phyloP scores from a whole-genome alignment of 2,329 filamentous ascomycete genomes.

The Colletotrichum limetticola region DNA sequence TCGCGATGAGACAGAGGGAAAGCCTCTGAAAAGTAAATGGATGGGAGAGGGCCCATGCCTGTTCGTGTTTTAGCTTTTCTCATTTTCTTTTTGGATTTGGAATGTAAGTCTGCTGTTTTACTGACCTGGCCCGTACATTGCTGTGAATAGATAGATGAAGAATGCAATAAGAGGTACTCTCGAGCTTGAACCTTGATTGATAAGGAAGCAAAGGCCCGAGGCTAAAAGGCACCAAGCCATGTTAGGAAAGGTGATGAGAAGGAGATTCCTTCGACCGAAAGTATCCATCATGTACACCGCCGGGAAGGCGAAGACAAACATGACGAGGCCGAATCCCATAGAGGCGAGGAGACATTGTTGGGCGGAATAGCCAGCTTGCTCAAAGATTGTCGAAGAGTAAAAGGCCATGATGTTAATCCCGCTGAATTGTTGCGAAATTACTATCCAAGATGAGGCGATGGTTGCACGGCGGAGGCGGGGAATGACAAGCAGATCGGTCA shows the following conservation, averaged over 20 bases:
- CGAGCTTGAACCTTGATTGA: conserved; percentile 50
- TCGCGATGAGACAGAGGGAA: conserved; percentile 66
- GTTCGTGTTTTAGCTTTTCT: background rate
- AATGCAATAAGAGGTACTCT: conserved; percentile 62
- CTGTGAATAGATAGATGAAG: conserved; percentile 67
- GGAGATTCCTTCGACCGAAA: conserved; percentile 63
- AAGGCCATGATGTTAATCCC: conserved; percentile 59
- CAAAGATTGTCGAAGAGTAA: conserved; percentile 61
- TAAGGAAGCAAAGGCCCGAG: conserved; percentile 61
- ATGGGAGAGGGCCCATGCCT: conserved; percentile 46
- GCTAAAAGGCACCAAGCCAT: conserved; percentile 54
- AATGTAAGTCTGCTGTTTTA: background rate
- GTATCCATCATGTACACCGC: conserved; percentile 70
- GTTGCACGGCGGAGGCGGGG: conserved; percentile 58
- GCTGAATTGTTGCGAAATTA: conserved; percentile 46
- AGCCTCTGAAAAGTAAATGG: conserved; percentile 63
- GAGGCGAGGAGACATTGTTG: conserved; percentile 61
- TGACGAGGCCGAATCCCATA: conserved; percentile 68
- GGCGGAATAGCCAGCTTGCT: conserved; percentile 54
- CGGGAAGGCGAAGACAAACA: conserved; percentile 68
- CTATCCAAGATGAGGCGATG: conserved; percentile 42
- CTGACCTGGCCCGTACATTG: conserved; percentile 58
- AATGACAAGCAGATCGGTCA: conserved; percentile 59
- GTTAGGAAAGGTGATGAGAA: conserved; percentile 55
- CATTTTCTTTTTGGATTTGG: too few relatives aligned